These are phyloP conservation scores for Harringtonia aguacate DNA, from an alignment of 2,329 filamentous ascomycete species.

Conservation along the genomic window DNA sequence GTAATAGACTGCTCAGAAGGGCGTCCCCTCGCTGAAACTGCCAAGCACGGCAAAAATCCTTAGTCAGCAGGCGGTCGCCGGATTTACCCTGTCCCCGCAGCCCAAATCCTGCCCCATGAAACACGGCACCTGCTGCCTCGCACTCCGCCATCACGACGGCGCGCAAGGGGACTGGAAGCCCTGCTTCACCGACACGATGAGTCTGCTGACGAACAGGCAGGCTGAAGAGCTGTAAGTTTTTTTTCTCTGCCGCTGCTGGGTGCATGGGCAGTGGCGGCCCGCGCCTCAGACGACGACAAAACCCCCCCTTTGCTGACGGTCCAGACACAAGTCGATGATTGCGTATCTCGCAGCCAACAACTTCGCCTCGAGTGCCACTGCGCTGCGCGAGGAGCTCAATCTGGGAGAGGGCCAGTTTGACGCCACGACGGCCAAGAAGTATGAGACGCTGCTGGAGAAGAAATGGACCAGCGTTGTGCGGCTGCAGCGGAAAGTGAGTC, in stretches of 20 bases:
- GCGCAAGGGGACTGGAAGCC: background rate
- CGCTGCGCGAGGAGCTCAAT: conserved; percentile 66
- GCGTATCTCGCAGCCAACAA: conserved; percentile 73
- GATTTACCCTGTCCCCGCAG: background rate
- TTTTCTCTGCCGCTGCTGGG: background rate
- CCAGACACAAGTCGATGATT: conserved; percentile 85
- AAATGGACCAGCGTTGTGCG: conserved; percentile 97
- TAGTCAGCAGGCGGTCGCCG: too few relatives aligned
- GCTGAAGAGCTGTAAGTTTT: conserved; percentile 74
- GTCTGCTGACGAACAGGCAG: conserved; percentile 64
- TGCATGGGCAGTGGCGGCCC: too few relatives aligned
- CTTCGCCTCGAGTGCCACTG: conserved; percentile 56
- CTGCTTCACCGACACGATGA: conserved; percentile 39
- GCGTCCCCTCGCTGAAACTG: too few relatives aligned
- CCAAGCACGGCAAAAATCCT: too few relatives aligned
- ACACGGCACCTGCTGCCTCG: background rate
- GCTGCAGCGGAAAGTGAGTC: conserved; percentile 91
- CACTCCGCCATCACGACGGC: conserved; percentile 1
- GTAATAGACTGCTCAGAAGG: too few relatives aligned
- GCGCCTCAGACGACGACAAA: too few relatives aligned
- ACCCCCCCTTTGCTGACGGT: conserved; percentile 6
- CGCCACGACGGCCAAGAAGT: conserved; percentile 77
- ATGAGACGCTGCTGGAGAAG: conserved; percentile 88
- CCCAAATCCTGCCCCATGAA: background rate
- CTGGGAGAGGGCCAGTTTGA: conserved; percentile 59